phyloP scores from a whole-genome alignment of 768 basidiomycete species.

The Rhizopogon vulgaris region DNA sequence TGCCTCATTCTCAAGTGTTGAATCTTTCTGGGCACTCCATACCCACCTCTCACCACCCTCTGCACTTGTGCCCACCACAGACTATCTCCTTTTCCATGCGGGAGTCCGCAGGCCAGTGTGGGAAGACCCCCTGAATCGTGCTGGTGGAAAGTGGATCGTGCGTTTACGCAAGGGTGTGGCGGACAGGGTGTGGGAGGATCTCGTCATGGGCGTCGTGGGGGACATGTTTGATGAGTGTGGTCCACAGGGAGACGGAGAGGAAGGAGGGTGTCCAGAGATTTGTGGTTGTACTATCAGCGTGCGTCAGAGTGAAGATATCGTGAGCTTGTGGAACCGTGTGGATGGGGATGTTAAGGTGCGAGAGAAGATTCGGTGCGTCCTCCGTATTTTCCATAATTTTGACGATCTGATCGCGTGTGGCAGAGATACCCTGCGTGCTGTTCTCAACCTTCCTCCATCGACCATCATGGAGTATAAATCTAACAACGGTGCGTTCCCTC shows the following conservation, averaged over 20 bases:
- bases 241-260: conserved; percentile 25
- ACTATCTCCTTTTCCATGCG: conserved; percentile 88
- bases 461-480: conserved; percentile 95
- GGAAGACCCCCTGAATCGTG: conserved; percentile 87
- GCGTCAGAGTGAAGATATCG: conserved; percentile 87
- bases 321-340: conserved; percentile 87
- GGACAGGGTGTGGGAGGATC: conserved; percentile 88
- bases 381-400: conserved; percentile 23
- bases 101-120: conserved; percentile 86
- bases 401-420: conserved; percentile 1
- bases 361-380: conserved; percentile 74
- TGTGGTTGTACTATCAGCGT: conserved; percentile 96
- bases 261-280: conserved; percentile 63
- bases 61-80: conserved; percentile 79
- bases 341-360: conserved; percentile 71
- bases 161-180: conserved; percentile 87
- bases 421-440: conserved; percentile 75
- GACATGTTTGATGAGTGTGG: conserved; percentile 79
- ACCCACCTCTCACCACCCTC: conserved; percentile 88
- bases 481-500: conserved; percentile 61
- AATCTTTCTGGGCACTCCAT: conserved; percentile 94
- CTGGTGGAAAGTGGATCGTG: conserved; percentile 94
- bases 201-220: conserved; percentile 81
- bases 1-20: conserved; percentile 88
- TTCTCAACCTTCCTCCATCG: conserved; percentile 67